phyloP scores from a whole-genome alignment of 2,329 filamentous ascomycete species.

The Talaromyces sp. region DNA sequence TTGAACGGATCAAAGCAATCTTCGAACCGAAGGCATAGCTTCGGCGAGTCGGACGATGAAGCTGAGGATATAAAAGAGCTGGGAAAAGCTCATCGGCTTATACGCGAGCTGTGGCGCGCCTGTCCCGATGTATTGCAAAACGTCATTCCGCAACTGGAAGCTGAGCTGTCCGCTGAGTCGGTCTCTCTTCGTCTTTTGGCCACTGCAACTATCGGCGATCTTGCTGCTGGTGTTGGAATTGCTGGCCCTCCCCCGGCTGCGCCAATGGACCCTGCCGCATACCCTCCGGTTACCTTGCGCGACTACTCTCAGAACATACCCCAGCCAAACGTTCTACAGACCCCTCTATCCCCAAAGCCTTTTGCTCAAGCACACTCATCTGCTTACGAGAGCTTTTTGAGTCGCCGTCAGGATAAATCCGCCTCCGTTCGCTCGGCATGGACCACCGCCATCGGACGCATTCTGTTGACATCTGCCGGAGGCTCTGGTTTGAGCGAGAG shows the following conservation, averaged over 20 bases:
- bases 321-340: slow-evolving; percentile 62
- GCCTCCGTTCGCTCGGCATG: slow-evolving; percentile 76
- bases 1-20: slow-evolving; percentile 43
- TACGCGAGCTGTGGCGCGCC: slow-evolving; percentile 90
- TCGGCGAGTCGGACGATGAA: slow-evolving; percentile 60
- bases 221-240: slow-evolving; percentile 88
- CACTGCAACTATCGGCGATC: slow-evolving; percentile 90
- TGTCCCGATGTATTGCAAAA: slow-evolving; percentile 83
- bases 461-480: slow-evolving; percentile 84
- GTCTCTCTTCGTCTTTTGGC: slow-evolving; percentile 78
- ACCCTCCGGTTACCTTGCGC: slow-evolving; percentile 56
- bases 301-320: slow-evolving; percentile 47
- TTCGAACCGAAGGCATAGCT: slow-evolving; percentile 40
- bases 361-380: slow-evolving; percentile 76
- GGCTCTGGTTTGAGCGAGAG: slow-evolving; percentile 79
- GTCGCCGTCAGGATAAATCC: slow-evolving; percentile 80
- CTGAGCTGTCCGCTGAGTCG: slow-evolving; percentile 86
- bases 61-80: slow-evolving; percentile 83
- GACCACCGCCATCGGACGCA: slow-evolving; percentile 77
- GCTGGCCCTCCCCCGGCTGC: slow-evolving; percentile 73
- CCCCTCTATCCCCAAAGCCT: slow-evolving; percentile 78
- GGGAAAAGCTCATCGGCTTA: slow-evolving; percentile 78
- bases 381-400: slow-evolving; percentile 78
- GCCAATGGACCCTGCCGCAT: slow-evolving; percentile 71
- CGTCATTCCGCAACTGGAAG: slow-evolving; percentile 88